Evolutionary conservation across 352 stramenopile genomes (phyloP), one percentile per base, ranked within the genome.

Genomic region (Phytophthora citrophthora): DNA sequence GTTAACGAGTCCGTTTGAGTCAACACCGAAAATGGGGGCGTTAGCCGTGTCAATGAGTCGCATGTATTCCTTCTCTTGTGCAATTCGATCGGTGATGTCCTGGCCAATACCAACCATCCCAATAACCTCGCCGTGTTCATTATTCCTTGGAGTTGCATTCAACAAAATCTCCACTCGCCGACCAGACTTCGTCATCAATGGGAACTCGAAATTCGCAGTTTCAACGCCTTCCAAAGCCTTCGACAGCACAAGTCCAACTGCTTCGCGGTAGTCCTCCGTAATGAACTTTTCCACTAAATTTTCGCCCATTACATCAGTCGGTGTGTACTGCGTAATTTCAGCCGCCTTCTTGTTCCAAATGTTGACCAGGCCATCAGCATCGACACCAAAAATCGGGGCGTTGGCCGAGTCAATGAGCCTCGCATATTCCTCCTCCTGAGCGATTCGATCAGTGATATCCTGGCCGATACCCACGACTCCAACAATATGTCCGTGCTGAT

Each of bases 41-140:
- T 96, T 95, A 0, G 88, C 86, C 26, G 80, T 94, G 54, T 96
- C 88, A 31, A 96, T 92, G 11, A 96, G 56, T 32, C 84, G 79
- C 16, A 72, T 81, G 54, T 93, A 93, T 58, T 93, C 83, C 45
- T 91, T 83, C 38, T 93, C 83, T 50, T 93, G 83, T 12, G 77
- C 77, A 58, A 77, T 77, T 0, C 77, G 70, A 43, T 88, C 78
- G 0, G 79, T 86, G 48, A 87, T 88, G 57, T 90, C 81, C 60
- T 90, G 81, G 7, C 81, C 81, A 40, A 90, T 90, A 18, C 81
- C 78, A 13, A 90, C 81, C 65, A 90, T 76, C 10, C 81, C 81
- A 15, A 89, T 78, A 18, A 90, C 75, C 55, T 87, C 60, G 6
- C 81, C 81, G 29, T 87, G 79, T 38, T 89, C 68, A 24, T 89